A percentile compares a stretch with the other conserved stretches of the same genome.
Evolutionary conservation across 768 basidiomycete genomes (phyloP).

Genomic region (Gloeophyllum trabeum): DNA sequence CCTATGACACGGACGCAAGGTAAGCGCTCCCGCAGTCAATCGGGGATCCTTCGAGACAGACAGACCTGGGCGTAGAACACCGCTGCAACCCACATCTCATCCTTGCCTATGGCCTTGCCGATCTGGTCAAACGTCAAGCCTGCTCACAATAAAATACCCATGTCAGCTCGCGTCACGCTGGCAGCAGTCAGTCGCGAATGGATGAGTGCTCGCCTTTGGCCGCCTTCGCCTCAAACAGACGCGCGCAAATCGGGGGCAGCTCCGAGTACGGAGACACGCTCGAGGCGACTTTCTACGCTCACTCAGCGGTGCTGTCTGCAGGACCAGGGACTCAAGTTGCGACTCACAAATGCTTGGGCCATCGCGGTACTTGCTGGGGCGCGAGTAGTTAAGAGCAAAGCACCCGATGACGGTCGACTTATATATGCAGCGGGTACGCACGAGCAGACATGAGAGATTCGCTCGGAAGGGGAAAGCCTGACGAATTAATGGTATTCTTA

Average conservation of each 20-base stretch:
- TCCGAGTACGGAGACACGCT: not conserved
- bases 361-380: too few relatives aligned
- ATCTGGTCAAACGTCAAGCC: slow-evolving; percentile 64
- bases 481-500: too few relatives aligned
- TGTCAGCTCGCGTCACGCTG: not conserved
- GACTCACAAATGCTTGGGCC: not conserved
- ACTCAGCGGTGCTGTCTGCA: not conserved
- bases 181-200: not conserved
- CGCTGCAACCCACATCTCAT: slow-evolving; percentile 78
- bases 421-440: too few relatives aligned
- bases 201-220: slow-evolving; percentile 33
- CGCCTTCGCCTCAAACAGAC: slow-evolving; percentile 57
- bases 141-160: slow-evolving; percentile 13
- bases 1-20: slow-evolving; percentile 25
- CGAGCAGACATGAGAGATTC: too few relatives aligned
- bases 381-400: too few relatives aligned
- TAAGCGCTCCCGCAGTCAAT: not conserved
- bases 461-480: too few relatives aligned
- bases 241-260: slow-evolving; percentile 35
- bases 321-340: not conserved
- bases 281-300: not conserved
- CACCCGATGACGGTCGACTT: too few relatives aligned
- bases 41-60: not conserved
- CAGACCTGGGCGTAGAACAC: slow-evolving; percentile 71
- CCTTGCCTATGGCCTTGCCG: slow-evolving; percentile 50